Percentiles rank a stretch among this genome's conserved stretches.
Conservation (phyloP, 768 basidiomycete genomes). For the Suillus lakei region DNA sequence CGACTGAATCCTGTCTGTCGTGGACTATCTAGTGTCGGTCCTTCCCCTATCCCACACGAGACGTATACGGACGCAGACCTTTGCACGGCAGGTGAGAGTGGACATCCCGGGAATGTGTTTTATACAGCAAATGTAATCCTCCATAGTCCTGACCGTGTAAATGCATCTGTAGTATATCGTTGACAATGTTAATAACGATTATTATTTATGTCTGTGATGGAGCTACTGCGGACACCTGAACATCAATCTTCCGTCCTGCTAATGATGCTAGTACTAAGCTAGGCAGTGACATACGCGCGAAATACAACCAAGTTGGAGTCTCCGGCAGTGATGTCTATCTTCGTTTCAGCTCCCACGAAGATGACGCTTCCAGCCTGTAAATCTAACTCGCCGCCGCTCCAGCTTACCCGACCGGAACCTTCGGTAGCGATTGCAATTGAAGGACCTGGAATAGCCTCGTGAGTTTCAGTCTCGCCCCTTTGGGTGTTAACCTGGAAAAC, state of each 20-base stretch:
- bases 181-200: neutral
- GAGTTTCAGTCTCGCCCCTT: slow-evolving; percentile 51
- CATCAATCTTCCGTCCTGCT: neutral
- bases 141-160: neutral
- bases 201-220: neutral
- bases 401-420: slow-evolving; percentile 62
- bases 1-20: neutral
- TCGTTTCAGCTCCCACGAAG: slow-evolving; percentile 78
- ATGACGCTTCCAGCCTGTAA: slow-evolving; percentile 72
- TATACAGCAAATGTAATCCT: neutral
- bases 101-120: neutral
- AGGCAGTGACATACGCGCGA: slow-evolving; percentile 32
- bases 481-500: slow-evolving; percentile 69
- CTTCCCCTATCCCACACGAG: neutral
- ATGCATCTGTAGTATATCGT: neutral
- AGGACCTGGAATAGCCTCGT: slow-evolving; percentile 76
- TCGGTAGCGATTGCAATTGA: slow-evolving; percentile 81
- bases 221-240: neutral
- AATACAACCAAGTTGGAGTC: slow-evolving; percentile 26
- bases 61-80: neutral
- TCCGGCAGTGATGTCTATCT: slow-evolving; percentile 51
- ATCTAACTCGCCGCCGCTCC: slow-evolving; percentile 48
- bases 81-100: neutral
- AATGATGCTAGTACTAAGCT: neutral
- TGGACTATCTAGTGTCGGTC: neutral